phyloP scores from a whole-genome alignment of 768 basidiomycete species.

The Coprinopsis marcescibilis region DNA sequence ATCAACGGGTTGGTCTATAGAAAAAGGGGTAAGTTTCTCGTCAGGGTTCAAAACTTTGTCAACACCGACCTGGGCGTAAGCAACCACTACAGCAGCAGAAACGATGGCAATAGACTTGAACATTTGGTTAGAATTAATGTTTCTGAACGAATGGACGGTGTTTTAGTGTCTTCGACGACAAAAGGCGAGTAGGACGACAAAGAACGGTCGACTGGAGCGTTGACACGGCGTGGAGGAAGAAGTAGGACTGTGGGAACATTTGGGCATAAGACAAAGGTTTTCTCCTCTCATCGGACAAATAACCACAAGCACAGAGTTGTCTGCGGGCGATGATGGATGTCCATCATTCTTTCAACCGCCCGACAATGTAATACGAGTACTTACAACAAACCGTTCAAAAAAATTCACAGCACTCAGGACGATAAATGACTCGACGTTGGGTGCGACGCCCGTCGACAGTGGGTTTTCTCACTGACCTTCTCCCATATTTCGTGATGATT shows the following conservation, averaged over 20 bases:
- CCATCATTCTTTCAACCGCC: not conserved
- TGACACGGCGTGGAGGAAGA: slow-evolving; percentile 15
- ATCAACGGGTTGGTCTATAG: slow-evolving; percentile 44
- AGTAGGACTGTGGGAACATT: slow-evolving; percentile 5
- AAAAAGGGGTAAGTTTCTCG: not conserved
- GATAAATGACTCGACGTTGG: too few relatives aligned
- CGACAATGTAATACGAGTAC: not conserved
- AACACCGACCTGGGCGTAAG: slow-evolving; percentile 42
- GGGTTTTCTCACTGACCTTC: too few relatives aligned
- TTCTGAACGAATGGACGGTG: slow-evolving; percentile 45
- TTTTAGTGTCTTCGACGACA: slow-evolving; percentile 34
- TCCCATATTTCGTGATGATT: too few relatives aligned
- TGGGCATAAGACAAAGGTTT: slow-evolving; percentile 9
- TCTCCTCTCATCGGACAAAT: slow-evolving; percentile 14
- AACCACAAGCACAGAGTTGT: slow-evolving; percentile 28
- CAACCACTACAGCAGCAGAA: slow-evolving; percentile 45
- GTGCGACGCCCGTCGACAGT: too few relatives aligned
- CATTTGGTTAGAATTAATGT: slow-evolving; percentile 28
- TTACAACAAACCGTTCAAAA: not conserved
- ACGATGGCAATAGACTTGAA: slow-evolving; percentile 50
- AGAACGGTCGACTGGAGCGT: too few relatives aligned
- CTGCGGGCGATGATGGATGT: slow-evolving; percentile 1
- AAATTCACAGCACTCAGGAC: too few relatives aligned
- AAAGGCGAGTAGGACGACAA: slow-evolving; percentile 16
- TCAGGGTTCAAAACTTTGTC: not conserved